Conservation (phyloP, 169 alveolate genomes). For the Cryptosporidium parvum region DNA sequence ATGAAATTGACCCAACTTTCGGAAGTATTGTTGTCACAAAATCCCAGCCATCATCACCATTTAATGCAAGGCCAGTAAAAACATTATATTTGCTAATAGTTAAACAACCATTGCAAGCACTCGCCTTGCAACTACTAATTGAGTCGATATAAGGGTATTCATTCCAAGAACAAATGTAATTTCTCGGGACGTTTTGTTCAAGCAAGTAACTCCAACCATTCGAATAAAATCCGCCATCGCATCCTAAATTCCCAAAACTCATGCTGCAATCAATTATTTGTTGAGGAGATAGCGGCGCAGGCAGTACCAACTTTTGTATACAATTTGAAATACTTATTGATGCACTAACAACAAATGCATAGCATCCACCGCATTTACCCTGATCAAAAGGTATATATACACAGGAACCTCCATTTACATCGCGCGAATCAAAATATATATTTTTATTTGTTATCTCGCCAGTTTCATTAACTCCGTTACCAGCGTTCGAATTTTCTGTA, state of each 20-base stretch:
- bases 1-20: constrained; percentile 45
- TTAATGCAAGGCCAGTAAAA: constrained; percentile 36
- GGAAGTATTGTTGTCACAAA: constrained; percentile 55
- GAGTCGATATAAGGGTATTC: constrained; percentile 61
- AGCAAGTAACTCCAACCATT: constrained; percentile 67
- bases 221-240: constrained; percentile 73
- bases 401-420: constrained; percentile 45
- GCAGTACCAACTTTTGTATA: constrained; percentile 16
- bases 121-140: constrained; percentile 1
- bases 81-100: constrained; percentile 19
- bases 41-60: constrained; percentile 71
- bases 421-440: constrained; percentile 28
- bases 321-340: constrained; percentile 56
- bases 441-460: background rate
- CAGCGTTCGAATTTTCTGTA: background rate
- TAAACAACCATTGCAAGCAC: constrained; percentile 29
- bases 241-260: constrained; percentile 47
- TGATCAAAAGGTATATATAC: constrained; percentile 68
- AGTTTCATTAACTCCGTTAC: background rate
- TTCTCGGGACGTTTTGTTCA: constrained; percentile 20
- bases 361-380: constrained; percentile 65
- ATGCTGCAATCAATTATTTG: constrained; percentile 71
- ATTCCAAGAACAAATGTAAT: constrained; percentile 59
- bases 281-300: constrained; percentile 59
- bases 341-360: constrained; percentile 60